Evolutionary conservation across 306 rosid species (phyloP).

Genomic region (Fragaria ananassa): DNA sequence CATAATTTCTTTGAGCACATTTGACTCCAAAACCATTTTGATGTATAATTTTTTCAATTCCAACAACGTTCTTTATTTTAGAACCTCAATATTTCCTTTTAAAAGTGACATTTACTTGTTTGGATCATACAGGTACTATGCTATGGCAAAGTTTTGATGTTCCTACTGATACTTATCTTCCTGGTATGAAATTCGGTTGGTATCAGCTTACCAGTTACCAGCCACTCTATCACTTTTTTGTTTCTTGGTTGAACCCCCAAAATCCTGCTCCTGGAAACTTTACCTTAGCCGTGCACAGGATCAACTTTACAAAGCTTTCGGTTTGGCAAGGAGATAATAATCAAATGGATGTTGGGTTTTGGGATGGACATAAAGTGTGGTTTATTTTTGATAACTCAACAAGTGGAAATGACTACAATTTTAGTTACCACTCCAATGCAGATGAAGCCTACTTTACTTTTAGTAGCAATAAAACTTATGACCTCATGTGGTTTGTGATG

Average conservation of each 20-base stretch:
- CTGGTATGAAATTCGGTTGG: conserved; percentile 22
- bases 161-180: conserved; percentile 13
- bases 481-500: conserved; percentile 20
- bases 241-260: conserved; percentile 17
- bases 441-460: conserved; percentile 11
- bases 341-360: conserved; percentile 10
- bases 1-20: neutral
- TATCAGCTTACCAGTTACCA: neutral
- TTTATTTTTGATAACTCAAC: conserved; percentile 6
- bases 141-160: conserved; percentile 20
- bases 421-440: neutral
- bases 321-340: conserved; percentile 14
- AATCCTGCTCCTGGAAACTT: conserved; percentile 12
- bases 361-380: conserved; percentile 1
- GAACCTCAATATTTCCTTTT: neutral
- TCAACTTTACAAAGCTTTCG: neutral
- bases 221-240: neutral
- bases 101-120: neutral
- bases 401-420: conserved; percentile 3
- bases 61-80: neutral
- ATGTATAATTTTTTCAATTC: neutral
- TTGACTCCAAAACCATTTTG: neutral
- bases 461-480: neutral
- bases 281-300: neutral
- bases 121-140: neutral